A percentile compares a stretch with the other conserved stretches of the same genome.
These are phyloP conservation scores for Neurospora sublineolata DNA, from an alignment of 495 filamentous ascomycete genomes.

Conservation along the genomic window DNA sequence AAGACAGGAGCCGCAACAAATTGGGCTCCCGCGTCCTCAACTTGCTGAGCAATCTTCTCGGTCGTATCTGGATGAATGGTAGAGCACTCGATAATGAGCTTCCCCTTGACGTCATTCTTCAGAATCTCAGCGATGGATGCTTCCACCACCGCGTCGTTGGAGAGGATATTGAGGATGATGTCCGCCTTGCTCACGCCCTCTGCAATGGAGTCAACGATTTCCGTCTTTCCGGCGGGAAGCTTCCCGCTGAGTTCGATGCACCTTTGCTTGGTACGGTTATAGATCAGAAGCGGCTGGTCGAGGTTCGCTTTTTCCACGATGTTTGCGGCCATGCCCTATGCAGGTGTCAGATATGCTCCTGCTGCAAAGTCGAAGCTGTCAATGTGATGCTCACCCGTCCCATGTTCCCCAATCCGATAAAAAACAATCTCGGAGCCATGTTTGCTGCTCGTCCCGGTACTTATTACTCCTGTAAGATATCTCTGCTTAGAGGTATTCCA, in stretches of 20 bases:
- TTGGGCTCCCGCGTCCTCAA: constrained; percentile 47
- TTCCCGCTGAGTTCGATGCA: constrained; percentile 43
- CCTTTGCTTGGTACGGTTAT: constrained; percentile 62
- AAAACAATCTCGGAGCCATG: constrained; percentile 59
- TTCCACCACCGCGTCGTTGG: constrained; percentile 63
- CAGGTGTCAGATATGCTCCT: not conserved
- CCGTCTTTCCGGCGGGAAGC: constrained; percentile 45
- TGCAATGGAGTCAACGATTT: constrained; percentile 47
- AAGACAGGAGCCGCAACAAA: constrained; percentile 80
- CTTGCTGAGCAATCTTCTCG: constrained; percentile 43
- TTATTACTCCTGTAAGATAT: not conserved
- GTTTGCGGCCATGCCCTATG: constrained; percentile 77
- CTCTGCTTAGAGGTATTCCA: not conserved
- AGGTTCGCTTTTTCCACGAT: constrained; percentile 66
- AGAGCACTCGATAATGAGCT: constrained; percentile 75
- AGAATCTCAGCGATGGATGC: constrained; percentile 43
- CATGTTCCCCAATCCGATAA: constrained; percentile 88
- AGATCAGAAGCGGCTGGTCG: constrained; percentile 56
- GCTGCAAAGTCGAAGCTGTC: not conserved
- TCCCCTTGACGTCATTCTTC: constrained; percentile 46
- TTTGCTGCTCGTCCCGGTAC: not conserved
- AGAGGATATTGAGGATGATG: constrained; percentile 75
- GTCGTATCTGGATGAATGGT: constrained; percentile 83
- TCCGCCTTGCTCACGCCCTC: constrained; percentile 57
- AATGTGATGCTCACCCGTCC: constrained; percentile 51